Percentiles rank a stretch among this genome's conserved stretches.
These are phyloP conservation scores for Solanum raphanifolium DNA, from an alignment of 257 asterid species.

Conservation along the genomic window DNA sequence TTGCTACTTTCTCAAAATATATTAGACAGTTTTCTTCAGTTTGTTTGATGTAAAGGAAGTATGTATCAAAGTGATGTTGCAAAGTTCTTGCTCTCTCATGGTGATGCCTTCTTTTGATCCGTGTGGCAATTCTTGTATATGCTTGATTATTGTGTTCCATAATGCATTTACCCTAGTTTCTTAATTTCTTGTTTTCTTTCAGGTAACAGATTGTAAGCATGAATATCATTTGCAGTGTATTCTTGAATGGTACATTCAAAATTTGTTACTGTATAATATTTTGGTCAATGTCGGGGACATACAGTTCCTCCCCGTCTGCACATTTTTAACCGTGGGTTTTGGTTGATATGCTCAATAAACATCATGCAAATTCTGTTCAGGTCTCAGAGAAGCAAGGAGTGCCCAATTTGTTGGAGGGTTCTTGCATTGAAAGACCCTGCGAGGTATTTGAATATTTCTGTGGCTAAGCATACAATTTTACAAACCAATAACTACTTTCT, in stretches of 20 bases:
- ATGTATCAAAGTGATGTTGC: neutral
- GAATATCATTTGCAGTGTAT: slow-evolving; percentile 77
- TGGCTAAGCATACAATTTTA: neutral
- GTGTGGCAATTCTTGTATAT: neutral
- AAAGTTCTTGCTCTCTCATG: neutral
- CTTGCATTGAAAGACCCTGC: slow-evolving; percentile 42
- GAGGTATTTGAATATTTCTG: slow-evolving; percentile 26
- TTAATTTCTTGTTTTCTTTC: neutral
- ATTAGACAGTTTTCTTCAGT: neutral
- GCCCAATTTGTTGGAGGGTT: slow-evolving; percentile 62
- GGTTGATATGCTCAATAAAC: neutral
- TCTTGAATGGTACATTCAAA: slow-evolving; percentile 48
- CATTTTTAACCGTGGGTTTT: neutral
- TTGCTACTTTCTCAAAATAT: neutral
- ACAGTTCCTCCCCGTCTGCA: neutral
- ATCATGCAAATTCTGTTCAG: slow-evolving; percentile 13
- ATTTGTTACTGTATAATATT: neutral
- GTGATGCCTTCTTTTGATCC: neutral
- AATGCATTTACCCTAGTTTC: neutral
- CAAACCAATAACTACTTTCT: neutral
- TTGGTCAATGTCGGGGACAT: neutral
- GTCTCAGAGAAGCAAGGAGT: slow-evolving; percentile 63
- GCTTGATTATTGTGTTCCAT: neutral
- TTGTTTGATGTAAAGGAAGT: neutral
- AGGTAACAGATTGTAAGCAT: slow-evolving; percentile 15